These are phyloP conservation scores for Pseudocercospora musae DNA, from an alignment of 2,329 filamentous ascomycete genomes.

Conservation along the genomic window DNA sequence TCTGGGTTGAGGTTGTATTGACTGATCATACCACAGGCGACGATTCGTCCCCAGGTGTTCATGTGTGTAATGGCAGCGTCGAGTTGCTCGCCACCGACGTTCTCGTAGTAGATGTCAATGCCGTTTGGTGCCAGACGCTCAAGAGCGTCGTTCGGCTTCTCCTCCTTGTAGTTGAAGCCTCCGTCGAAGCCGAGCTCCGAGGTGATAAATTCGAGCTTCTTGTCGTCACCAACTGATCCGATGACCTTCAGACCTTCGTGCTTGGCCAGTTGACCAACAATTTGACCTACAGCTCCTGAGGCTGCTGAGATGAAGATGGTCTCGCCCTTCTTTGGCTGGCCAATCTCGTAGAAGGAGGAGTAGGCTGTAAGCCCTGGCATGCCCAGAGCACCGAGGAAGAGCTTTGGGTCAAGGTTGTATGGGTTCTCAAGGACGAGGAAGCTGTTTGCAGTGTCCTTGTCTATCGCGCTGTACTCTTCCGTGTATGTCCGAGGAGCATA, in stretches of 20 bases:
- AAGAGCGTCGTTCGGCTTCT: conserved; percentile 66
- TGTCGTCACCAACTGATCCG: conserved; percentile 74
- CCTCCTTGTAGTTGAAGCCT: conserved; percentile 88
- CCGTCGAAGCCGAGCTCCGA: conserved; percentile 68
- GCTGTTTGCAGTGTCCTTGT: conserved; percentile 45
- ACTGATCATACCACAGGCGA: conserved; percentile 64
- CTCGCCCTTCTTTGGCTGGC: conserved; percentile 70
- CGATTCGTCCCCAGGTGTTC: conserved; percentile 66
- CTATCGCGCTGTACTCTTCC: conserved; percentile 62
- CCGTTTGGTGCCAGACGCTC: conserved; percentile 69
- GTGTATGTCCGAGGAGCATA: conserved; percentile 39
- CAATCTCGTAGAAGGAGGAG: conserved; percentile 70
- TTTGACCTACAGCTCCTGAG: conserved; percentile 75
- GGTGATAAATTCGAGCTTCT: conserved; percentile 72
- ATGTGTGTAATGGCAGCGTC: conserved; percentile 63
- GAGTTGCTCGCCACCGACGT: conserved; percentile 67
- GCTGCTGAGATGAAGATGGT: conserved; percentile 81
- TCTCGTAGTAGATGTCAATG: conserved; percentile 81
- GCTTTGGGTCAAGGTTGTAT: conserved; percentile 59
- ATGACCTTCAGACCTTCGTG: conserved; percentile 75
- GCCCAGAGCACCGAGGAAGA: conserved; percentile 73
- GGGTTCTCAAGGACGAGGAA: conserved; percentile 63
- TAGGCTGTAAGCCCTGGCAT: conserved; percentile 78
- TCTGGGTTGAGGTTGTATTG: conserved; percentile 65
- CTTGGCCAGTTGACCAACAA: conserved; percentile 82